Conservation (phyloP, 1,284 basidiomycete species). For the Sanghuangporus sanghuang region DNA sequence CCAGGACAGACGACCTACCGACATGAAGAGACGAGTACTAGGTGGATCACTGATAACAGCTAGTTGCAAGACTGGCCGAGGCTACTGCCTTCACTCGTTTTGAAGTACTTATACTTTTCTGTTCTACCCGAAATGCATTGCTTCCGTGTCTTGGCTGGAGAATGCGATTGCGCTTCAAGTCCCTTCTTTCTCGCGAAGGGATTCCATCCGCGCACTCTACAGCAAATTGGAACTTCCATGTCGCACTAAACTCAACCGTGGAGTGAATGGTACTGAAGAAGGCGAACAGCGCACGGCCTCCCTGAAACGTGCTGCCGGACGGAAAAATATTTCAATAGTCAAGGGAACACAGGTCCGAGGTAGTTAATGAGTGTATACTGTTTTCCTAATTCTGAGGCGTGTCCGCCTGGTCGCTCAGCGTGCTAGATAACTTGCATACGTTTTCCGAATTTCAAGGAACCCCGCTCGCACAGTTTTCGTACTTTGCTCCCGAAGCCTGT, state of each 20-base stretch:
- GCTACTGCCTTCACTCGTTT: background rate
- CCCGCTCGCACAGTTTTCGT: background rate
- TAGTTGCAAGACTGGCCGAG: background rate
- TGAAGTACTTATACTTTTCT: slow-evolving; percentile 1
- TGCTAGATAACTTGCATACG: background rate
- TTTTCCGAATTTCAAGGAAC: background rate
- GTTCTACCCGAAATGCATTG: background rate
- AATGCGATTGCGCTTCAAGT: background rate
- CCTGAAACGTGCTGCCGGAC: slow-evolving; percentile 6
- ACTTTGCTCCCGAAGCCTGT: background rate
- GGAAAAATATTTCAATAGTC: slow-evolving; percentile 1
- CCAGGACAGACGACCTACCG: background rate
- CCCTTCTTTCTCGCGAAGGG: background rate
- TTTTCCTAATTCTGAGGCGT: background rate
- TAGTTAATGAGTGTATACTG: background rate
- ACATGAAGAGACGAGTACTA: background rate
- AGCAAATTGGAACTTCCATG: background rate
- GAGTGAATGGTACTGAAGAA: background rate
- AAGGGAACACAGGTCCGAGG: slow-evolving; percentile 2
- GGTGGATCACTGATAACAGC: background rate
- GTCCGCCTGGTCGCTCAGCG: slow-evolving; percentile 1
- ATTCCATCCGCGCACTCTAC: background rate
- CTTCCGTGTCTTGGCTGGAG: background rate
- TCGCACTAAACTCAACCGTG: background rate
- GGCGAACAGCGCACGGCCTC: background rate